These are phyloP conservation scores for Aspergillus flavus DNA, from an alignment of 2,329 filamentous ascomycete genomes.

Conservation along the genomic window DNA sequence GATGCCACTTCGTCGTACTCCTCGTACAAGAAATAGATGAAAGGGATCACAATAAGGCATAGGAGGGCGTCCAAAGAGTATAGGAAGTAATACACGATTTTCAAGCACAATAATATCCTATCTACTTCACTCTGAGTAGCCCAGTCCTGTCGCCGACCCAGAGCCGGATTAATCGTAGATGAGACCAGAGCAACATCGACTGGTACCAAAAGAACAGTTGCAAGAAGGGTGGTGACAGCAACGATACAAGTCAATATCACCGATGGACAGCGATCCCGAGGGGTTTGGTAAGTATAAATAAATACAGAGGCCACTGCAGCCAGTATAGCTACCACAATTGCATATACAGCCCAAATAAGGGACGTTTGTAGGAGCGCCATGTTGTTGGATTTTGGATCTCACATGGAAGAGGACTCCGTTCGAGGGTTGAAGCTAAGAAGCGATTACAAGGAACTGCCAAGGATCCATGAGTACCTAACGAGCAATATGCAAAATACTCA, in stretches of 20 bases:
- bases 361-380: constrained; percentile 80
- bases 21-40: constrained; percentile 98
- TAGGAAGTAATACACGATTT: constrained; percentile 87
- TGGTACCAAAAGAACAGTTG: constrained; percentile 87
- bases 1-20: constrained; percentile 92
- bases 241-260: constrained; percentile 85
- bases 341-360: constrained; percentile 94
- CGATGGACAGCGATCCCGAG: constrained; percentile 78
- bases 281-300: constrained; percentile 87
- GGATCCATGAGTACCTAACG: neutral
- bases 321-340: constrained; percentile 75
- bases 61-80: constrained; percentile 91
- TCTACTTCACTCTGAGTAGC: constrained; percentile 80
- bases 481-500: neutral
- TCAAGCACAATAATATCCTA: constrained; percentile 76
- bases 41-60: constrained; percentile 87
- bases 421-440: neutral
- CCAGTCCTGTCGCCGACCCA: constrained; percentile 91
- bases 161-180: constrained; percentile 73
- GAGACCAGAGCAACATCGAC: constrained; percentile 96
- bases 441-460: neutral
- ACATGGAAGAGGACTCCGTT: constrained; percentile 16
- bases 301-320: constrained; percentile 79
- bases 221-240: constrained; percentile 82
- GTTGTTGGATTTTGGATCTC: constrained; percentile 17